Conservation (phyloP, 768 basidiomycete species). For the Nevesoporus exiguus region DNA sequence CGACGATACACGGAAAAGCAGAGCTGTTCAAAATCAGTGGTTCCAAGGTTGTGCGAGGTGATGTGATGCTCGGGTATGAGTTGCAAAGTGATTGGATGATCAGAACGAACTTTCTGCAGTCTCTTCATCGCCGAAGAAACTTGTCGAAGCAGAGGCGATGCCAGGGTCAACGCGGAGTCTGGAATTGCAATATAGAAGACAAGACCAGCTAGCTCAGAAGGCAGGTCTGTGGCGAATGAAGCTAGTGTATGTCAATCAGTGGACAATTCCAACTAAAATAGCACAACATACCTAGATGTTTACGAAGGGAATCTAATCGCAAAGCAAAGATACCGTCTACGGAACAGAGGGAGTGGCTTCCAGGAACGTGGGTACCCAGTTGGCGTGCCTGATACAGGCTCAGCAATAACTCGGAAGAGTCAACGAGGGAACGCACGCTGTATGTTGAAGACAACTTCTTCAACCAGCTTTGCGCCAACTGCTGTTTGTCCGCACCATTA, state of each 20-base stretch:
- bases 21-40: constrained; percentile 42
- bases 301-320: constrained; percentile 69
- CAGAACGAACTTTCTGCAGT: constrained; percentile 43
- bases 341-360: constrained; percentile 43
- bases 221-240: constrained; percentile 46
- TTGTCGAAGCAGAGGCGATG: constrained; percentile 66
- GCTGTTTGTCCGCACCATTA: constrained; percentile 43
- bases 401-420: constrained; percentile 10
- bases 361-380: constrained; percentile 55
- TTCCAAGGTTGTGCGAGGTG: constrained; percentile 30
- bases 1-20: constrained; percentile 72
- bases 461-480: constrained; percentile 60
- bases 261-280: neutral
- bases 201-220: constrained; percentile 38
- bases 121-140: constrained; percentile 63
- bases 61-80: constrained; percentile 68
- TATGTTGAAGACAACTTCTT: constrained; percentile 50
- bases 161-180: constrained; percentile 53
- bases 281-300: constrained; percentile 52
- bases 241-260: constrained; percentile 32
- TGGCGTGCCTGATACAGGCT: constrained; percentile 48
- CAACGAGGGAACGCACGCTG: constrained; percentile 42
- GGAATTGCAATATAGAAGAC: constrained; percentile 73
- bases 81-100: constrained; percentile 59
- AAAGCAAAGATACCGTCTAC: constrained; percentile 60